phyloP scores from a whole-genome alignment of 2,329 filamentous ascomycete genomes.

The Aspergillus phoenicis region DNA sequence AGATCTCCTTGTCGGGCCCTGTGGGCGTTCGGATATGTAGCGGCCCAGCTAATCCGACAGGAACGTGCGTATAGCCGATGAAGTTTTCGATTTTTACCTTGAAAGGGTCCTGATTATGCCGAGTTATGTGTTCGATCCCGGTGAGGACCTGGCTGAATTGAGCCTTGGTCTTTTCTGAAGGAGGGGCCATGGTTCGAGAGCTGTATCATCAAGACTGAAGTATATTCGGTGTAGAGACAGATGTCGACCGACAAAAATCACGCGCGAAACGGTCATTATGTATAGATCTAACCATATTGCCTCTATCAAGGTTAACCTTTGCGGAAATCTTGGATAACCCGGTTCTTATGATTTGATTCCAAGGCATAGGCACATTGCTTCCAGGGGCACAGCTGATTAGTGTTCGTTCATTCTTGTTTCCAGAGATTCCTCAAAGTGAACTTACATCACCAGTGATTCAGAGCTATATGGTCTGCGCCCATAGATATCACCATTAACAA shows the following conservation, averaged over 20 bases:
- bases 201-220: not conserved
- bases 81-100: conserved; percentile 11
- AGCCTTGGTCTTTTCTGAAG: not conserved
- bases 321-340: not conserved
- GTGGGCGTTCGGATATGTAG: conserved; percentile 1
- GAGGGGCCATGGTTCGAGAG: not conserved
- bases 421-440: too few species aligned
- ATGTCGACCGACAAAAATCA: too few species aligned
- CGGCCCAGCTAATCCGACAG: conserved; percentile 11
- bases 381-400: too few species aligned
- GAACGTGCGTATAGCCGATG: conserved; percentile 13
- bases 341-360: not conserved
- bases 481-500: too few species aligned
- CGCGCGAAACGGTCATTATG: too few species aligned
- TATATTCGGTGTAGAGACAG: too few species aligned
- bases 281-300: too few species aligned
- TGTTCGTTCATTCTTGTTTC: too few species aligned
- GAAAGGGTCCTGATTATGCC: not conserved
- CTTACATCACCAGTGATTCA: too few species aligned
- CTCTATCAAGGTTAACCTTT: not conserved
- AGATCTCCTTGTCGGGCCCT: conserved; percentile 10
- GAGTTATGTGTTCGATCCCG: conserved; percentile 2
- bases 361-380: too few species aligned
- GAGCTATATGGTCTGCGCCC: too few species aligned
- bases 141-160: not conserved